These are phyloP conservation scores for Fusarium graminum DNA, from an alignment of 2,329 filamentous ascomycete species.

Conservation along the genomic window DNA sequence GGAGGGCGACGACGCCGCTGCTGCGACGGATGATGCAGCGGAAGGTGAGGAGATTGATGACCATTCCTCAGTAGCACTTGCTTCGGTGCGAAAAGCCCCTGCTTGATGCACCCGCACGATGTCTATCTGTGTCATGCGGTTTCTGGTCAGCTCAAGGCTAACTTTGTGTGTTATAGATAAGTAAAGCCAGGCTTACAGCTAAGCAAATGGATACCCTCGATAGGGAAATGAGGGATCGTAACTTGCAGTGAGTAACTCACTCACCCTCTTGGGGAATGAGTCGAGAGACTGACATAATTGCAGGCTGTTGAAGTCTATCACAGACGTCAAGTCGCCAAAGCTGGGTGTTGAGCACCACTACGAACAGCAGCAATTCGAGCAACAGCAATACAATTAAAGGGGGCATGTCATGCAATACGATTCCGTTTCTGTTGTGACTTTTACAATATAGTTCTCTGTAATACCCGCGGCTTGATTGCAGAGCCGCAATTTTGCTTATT, in stretches of 20 bases:
- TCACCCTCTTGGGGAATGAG: neutral
- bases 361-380: constrained; percentile 33
- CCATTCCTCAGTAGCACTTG: constrained; percentile 73
- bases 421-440: constrained; percentile 32
- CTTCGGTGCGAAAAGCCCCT: constrained; percentile 73
- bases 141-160: constrained; percentile 31
- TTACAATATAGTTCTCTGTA: constrained; percentile 46
- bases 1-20: constrained; percentile 53
- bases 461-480: constrained; percentile 47
- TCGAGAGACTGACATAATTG: constrained; percentile 15
- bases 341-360: constrained; percentile 36
- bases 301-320: constrained; percentile 49
- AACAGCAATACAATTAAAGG: constrained; percentile 37
- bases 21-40: constrained; percentile 56
- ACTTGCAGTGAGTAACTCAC: constrained; percentile 59
- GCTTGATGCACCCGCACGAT: constrained; percentile 55
- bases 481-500: constrained; percentile 43
- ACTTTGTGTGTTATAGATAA: constrained; percentile 54
- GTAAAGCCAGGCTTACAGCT: constrained; percentile 60
- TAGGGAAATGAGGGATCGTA: constrained; percentile 68
- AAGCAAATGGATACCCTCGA: constrained; percentile 67
- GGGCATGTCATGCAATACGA: constrained; percentile 18
- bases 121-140: constrained; percentile 38
- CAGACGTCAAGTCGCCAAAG: constrained; percentile 43
- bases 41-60: constrained; percentile 73